phyloP scores from a whole-genome alignment of 257 asterid species.

The Petrea volubilis region DNA sequence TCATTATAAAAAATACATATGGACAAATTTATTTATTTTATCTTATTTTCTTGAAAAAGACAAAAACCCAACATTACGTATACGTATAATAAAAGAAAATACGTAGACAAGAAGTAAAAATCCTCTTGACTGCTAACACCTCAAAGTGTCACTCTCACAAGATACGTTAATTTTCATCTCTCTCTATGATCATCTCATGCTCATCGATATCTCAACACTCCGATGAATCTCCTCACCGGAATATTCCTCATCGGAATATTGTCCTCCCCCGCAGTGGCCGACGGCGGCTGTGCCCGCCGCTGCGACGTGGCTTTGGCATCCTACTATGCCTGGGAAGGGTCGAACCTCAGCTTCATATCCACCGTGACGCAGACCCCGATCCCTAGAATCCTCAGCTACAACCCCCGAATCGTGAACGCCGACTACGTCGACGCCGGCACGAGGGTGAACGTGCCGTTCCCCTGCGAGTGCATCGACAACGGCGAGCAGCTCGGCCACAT shows the following conservation, averaged over 20 bases:
- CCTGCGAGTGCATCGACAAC: constrained; percentile 56
- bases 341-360: constrained; percentile 38
- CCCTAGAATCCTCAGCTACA: constrained; percentile 36
- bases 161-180: too few relatives aligned
- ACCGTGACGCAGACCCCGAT: constrained; percentile 18
- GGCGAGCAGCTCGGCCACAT: constrained; percentile 56
- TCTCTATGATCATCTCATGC: too few relatives aligned
- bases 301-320: constrained; percentile 76
- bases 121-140: too few relatives aligned
- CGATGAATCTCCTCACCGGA: constrained; percentile 34
- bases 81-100: too few relatives aligned
- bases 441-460: constrained; percentile 64
- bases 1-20: too few relatives aligned
- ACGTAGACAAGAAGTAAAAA: too few relatives aligned
- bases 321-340: constrained; percentile 40
- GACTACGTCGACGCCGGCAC: constrained; percentile 42
- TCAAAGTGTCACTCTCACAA: too few relatives aligned
- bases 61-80: too few relatives aligned
- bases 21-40: too few relatives aligned
- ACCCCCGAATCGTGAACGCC: constrained; percentile 46
- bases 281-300: constrained; percentile 53
- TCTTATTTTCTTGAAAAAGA: too few relatives aligned
- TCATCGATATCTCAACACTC: too few relatives aligned
- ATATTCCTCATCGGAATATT: constrained; percentile 28
- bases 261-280: constrained; percentile 45